Evolutionary conservation across 495 filamentous ascomycete genomes (phyloP), one percentile per base, ranked within the genome.

Genomic region (Margaritispora aquatica): DNA sequence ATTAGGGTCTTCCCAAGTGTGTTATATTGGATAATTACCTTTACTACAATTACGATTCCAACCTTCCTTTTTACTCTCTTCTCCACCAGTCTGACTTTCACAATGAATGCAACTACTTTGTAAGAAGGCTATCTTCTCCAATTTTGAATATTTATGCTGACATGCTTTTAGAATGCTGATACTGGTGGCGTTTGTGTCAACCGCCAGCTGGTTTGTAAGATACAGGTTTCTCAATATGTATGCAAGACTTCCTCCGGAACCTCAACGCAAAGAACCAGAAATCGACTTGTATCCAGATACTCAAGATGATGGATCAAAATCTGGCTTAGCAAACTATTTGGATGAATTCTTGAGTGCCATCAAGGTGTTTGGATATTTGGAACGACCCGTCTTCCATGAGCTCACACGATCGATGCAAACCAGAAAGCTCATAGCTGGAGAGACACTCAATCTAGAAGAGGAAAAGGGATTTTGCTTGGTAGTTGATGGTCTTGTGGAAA

Each of bases 341-440:
- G 94, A 98, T 70, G 95, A 98, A 73, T 98, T 97, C 63, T 77
- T 98, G 15, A 96, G 91, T 71, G 94, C 94, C n/a, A 97, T 98
- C 70, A 97, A 97, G 68, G 92, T 98, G 46, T 98, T 98, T 75
- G 94, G 94, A 1, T 98, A 97, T 69, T 79, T 98, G 47, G 94
- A 98, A 70, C 82, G 94, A 20, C 90, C 93, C 1, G 94, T 98
- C 15, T 98, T 97, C 69, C 94, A 98, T 69, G 94, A 98, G 70
- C 80, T 98, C 64, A 97, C 94, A 1, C 82, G 94, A 60, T 96
- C 91, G 27, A 97, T 98, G 94, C 94, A 97, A 74, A 97, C 94
- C 4, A 78, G 90, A 66, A 97, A 96, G 74, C 75, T 98, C 44
- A 92, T 97, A 58, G 94, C 94, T 19, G 94, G 94, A 26, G 94